Conservation (phyloP, 805 yeast species). For the Zygosaccharomyces bisporus region DNA sequence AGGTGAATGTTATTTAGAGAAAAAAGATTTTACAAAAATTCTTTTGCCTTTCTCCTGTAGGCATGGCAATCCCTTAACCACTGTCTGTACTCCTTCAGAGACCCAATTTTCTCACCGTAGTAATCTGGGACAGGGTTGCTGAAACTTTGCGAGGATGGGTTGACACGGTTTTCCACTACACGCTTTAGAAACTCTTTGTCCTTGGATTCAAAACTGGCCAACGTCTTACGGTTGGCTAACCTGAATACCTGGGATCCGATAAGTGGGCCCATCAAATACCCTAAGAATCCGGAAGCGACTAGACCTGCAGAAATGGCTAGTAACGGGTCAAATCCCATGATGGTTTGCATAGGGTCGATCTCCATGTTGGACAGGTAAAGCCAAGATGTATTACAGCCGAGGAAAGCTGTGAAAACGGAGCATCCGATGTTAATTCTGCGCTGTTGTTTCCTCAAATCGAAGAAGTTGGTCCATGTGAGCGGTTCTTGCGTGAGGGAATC, state of each 20-base stretch:
- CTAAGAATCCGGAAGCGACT: constrained; percentile 66
- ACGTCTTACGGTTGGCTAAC: constrained; percentile 44
- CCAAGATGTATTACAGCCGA: constrained; percentile 68
- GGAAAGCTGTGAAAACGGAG: constrained; percentile 62
- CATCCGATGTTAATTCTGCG: constrained; percentile 64
- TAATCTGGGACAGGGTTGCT: constrained; percentile 97
- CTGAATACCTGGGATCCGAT: constrained; percentile 71
- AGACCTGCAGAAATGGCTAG: constrained; percentile 74
- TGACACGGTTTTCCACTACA: constrained; percentile 76
- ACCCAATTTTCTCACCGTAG: constrained; percentile 92
- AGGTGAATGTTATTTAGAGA: constrained; percentile 9
- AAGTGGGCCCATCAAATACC: constrained; percentile 79
- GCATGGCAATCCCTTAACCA: constrained; percentile 96
- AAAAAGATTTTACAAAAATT: constrained; percentile 49
- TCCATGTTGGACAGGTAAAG: constrained; percentile 73
- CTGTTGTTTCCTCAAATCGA: constrained; percentile 69
- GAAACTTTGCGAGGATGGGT: constrained; percentile 85
- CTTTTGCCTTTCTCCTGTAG: constrained; percentile 75
- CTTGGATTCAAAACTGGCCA: constrained; percentile 51
- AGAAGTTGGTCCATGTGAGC: constrained; percentile 76
- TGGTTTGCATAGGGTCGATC: constrained; percentile 80
- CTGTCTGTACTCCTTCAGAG: constrained; percentile 80
- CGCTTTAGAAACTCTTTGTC: constrained; percentile 73
- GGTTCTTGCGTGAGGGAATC: constrained; percentile 4
- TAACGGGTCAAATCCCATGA: constrained; percentile 87